phyloP scores from a whole-genome alignment of 768 basidiomycete genomes.

The Mrakia hoshinonis region DNA sequence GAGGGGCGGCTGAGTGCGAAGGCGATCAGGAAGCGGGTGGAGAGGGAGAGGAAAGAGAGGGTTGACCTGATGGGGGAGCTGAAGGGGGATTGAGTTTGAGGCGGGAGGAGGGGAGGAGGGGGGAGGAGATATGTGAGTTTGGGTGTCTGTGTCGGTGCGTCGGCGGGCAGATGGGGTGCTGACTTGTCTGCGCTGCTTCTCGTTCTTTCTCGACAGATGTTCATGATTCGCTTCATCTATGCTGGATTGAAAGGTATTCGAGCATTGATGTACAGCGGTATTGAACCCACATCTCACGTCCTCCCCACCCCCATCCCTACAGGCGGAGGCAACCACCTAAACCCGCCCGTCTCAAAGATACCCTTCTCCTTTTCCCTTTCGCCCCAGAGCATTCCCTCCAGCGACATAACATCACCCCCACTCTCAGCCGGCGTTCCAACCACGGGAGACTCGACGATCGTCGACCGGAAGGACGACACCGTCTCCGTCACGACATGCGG shows the following conservation, averaged over 20 bases:
- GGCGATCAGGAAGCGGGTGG: neutral
- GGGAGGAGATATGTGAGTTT: neutral
- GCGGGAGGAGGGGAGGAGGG: neutral
- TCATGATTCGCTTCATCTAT: neutral
- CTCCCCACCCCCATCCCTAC: neutral
- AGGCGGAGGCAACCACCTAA: neutral
- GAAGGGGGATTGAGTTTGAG: neutral
- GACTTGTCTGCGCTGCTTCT: neutral
- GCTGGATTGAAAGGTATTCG: neutral
- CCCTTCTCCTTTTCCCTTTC: neutral
- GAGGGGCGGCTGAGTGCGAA: neutral
- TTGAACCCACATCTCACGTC: neutral
- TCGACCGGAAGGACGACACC: too few species aligned
- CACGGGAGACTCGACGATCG: too few species aligned
- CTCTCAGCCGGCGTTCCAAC: too few species aligned
- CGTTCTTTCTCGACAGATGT: neutral
- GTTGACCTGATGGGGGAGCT: neutral
- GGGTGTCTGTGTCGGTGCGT: neutral
- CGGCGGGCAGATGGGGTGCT: neutral
- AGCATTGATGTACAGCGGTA: neutral
- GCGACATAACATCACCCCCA: neutral
- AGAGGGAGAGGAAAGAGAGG: slow-evolving; percentile 7
- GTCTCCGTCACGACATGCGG: neutral
- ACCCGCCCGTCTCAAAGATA: neutral
- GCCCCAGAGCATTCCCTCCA: too few species aligned